These are phyloP conservation scores for Ustilago sp. DNA, from an alignment of 1,284 basidiomycete genomes.

Conservation along the genomic window DNA sequence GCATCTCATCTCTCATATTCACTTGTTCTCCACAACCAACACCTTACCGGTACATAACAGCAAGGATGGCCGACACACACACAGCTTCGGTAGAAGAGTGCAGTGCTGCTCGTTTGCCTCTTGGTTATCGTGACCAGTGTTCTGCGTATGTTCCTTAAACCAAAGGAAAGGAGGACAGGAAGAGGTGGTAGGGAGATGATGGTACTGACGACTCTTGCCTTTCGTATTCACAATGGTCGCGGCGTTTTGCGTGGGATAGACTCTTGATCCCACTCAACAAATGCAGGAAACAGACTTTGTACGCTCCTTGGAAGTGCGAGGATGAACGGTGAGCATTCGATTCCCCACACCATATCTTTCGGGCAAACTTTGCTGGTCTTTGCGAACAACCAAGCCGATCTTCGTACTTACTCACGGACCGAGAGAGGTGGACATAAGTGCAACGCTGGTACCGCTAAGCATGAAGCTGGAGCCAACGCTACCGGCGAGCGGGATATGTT, in stretches of 20 bases:
- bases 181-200: not conserved
- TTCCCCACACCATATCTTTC: not conserved
- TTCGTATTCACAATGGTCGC: not conserved
- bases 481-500: not conserved
- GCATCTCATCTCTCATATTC: conserved; percentile 2
- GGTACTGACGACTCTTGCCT: conserved; percentile 7
- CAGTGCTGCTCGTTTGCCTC: conserved; percentile 80
- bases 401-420: not conserved
- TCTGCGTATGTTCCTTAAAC: conserved; percentile 78
- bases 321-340: conserved; percentile 74
- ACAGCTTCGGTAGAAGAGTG: conserved; percentile 86
- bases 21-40: not conserved
- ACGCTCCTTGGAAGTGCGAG: conserved; percentile 85
- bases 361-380: not conserved
- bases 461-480: not conserved
- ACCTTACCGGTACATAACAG: not conserved
- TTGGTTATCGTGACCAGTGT: conserved; percentile 89
- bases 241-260: conserved; percentile 70
- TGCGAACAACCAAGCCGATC: not conserved
- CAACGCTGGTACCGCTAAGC: not conserved
- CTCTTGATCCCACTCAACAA: conserved; percentile 86
- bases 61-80: conserved; percentile 54
- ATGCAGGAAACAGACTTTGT: conserved; percentile 79
- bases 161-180: not conserved
- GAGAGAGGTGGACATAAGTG: no score